phyloP scores from a whole-genome alignment of 2,329 filamentous ascomycete genomes.

The Microdochium paspali region DNA sequence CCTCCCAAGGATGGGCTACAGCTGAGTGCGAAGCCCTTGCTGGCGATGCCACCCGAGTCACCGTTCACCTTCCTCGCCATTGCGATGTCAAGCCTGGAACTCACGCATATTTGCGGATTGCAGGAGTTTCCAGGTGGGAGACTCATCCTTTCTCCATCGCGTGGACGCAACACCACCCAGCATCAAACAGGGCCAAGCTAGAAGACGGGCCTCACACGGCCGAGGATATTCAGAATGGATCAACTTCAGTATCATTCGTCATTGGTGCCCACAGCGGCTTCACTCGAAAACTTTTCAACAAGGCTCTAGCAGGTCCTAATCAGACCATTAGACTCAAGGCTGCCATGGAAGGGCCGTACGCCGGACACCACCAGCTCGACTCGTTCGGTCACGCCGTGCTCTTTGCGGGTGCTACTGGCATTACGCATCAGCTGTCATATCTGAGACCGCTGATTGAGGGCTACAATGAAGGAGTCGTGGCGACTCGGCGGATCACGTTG shows the following conservation, averaged over 20 bases:
- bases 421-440: conserved; percentile 90
- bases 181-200: conserved; percentile 24
- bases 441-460: conserved; percentile 67
- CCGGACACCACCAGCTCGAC: conserved; percentile 71
- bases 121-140: conserved; percentile 57
- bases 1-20: conserved; percentile 46
- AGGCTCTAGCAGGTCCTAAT: conserved; percentile 44
- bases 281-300: conserved; percentile 71
- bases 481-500: conserved; percentile 71
- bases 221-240: conserved; percentile 17
- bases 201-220: conserved; percentile 24
- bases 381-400: conserved; percentile 90
- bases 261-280: conserved; percentile 83
- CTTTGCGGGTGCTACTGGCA: conserved; percentile 86
- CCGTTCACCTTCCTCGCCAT: conserved; percentile 58
- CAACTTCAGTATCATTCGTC: conserved; percentile 64
- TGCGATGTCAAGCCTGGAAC: conserved; percentile 59
- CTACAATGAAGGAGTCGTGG: conserved; percentile 60
- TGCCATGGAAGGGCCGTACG: conserved; percentile 84
- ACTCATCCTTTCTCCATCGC: conserved; percentile 73
- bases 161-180: conserved; percentile 53
- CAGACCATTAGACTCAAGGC: conserved; percentile 55
- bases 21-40: conserved; percentile 60
- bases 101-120: conserved; percentile 67
- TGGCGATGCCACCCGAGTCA: conserved; percentile 61